A percentile compares a stretch with the other conserved stretches of the same genome.
Conservation (phyloP, 108 stramenopile species). For the Stephanodiscus triporus region DNA sequence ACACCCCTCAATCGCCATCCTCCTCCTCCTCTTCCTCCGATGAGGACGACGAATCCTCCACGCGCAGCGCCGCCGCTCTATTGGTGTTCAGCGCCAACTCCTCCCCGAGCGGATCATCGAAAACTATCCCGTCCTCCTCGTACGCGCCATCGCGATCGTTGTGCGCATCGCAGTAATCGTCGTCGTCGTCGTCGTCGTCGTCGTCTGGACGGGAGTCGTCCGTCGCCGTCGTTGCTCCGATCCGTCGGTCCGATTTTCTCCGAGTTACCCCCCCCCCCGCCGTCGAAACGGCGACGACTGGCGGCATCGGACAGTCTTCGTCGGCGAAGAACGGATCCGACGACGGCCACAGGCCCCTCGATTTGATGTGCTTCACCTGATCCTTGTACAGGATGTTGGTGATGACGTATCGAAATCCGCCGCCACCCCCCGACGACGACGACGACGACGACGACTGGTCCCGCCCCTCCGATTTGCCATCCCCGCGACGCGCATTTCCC, state of each 20-base stretch:
- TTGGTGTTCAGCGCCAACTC: constrained; percentile 76
- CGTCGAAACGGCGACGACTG: background rate
- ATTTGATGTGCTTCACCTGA: constrained; percentile 92
- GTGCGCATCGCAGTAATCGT: constrained; percentile 54
- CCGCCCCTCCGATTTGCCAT: background rate
- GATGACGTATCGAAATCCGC: constrained; percentile 70
- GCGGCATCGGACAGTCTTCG: too few relatives aligned
- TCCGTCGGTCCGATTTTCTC: background rate
- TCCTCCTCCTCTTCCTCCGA: constrained; percentile 11
- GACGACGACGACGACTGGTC: background rate
- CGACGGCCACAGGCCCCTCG: constrained; percentile 86
- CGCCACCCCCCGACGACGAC: constrained; percentile 20
- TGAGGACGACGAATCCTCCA: constrained; percentile 54
- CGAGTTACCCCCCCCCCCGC: background rate
- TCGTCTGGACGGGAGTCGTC: constrained; percentile 23
- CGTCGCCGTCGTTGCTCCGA: constrained; percentile 4
- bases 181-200: constrained; percentile 18
- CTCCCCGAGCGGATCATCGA: constrained; percentile 56
- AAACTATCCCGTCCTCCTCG: constrained; percentile 39
- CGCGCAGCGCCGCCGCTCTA: constrained; percentile 59
- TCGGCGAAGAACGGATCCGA: constrained; percentile 55
- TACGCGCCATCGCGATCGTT: constrained; percentile 36
- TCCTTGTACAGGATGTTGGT: constrained; percentile 94
- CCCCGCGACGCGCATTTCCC: background rate
- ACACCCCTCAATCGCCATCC: constrained; percentile 20